phyloP scores from a whole-genome alignment of 768 basidiomycete species.

The Mycena kentingensis region DNA sequence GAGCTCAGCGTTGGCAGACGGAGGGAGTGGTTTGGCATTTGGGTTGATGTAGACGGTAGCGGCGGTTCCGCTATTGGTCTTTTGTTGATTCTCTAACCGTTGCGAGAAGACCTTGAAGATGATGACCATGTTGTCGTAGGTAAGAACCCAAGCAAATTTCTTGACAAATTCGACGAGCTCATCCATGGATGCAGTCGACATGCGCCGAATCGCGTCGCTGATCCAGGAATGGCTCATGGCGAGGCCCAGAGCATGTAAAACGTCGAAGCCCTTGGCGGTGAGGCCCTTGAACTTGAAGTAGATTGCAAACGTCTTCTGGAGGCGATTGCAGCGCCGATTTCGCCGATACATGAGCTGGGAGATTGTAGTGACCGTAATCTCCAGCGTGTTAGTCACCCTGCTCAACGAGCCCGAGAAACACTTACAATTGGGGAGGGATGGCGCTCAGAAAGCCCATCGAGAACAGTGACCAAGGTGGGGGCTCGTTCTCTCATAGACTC shows the following conservation, averaged over 20 bases:
- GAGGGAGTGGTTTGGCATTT: not conserved
- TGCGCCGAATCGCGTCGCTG: slow-evolving; percentile 4
- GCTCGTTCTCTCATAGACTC: not conserved
- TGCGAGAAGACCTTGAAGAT: slow-evolving; percentile 25
- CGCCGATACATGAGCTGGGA: not conserved
- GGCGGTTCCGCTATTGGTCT: slow-evolving; percentile 28
- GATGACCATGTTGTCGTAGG: slow-evolving; percentile 28
- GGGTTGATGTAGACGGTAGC: slow-evolving; percentile 22
- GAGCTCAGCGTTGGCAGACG: not conserved
- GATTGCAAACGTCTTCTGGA: slow-evolving; percentile 16
- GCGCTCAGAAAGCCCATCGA: not conserved
- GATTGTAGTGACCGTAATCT: not conserved
- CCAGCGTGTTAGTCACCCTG: not conserved
- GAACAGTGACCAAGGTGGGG: not conserved
- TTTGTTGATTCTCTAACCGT: slow-evolving; percentile 23
- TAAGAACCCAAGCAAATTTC: slow-evolving; percentile 10
- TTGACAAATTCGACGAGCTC: slow-evolving; percentile 9
- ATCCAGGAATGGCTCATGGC: slow-evolving; percentile 29
- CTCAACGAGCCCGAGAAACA: not conserved
- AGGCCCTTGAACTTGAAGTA: slow-evolving; percentile 25
- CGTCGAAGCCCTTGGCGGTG: slow-evolving; percentile 24
- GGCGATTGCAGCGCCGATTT: not conserved
- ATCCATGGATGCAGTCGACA: slow-evolving; percentile 10
- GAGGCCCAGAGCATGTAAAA: slow-evolving; percentile 22
- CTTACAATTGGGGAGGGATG: not conserved